Percentiles rank a stretch among this genome's conserved stretches.
These are phyloP conservation scores for Daldinia sp. DNA, from an alignment of 2,329 filamentous ascomycete species.

Conservation along the genomic window DNA sequence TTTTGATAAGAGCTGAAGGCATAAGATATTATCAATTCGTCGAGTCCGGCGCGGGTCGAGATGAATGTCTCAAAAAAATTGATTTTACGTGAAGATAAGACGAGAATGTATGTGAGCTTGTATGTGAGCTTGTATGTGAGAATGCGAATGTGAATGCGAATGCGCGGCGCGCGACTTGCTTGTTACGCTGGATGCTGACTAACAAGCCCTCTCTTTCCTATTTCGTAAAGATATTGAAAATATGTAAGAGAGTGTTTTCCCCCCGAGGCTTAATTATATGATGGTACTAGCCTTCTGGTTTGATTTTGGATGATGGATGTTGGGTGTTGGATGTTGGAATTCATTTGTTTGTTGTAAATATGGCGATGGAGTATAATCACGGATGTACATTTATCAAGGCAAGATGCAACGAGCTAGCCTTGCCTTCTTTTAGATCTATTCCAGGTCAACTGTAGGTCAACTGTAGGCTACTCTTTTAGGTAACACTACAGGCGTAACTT, in stretches of 20 bases:
- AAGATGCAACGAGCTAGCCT: constrained; percentile 27
- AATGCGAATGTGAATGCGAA: too few relatives aligned
- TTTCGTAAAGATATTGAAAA: not conserved
- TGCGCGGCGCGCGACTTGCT: not conserved
- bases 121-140: constrained; percentile 2
- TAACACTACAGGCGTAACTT: constrained; percentile 22
- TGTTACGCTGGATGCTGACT: not conserved
- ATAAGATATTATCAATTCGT: not conserved
- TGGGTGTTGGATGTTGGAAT: constrained; percentile 4
- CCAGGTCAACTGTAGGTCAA: not conserved
- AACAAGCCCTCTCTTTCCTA: not conserved
- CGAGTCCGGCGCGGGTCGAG: not conserved
- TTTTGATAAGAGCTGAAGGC: not conserved
- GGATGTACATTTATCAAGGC: constrained; percentile 6
- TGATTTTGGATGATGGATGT: constrained; percentile 6
- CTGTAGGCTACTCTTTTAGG: not conserved
- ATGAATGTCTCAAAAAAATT: not conserved
- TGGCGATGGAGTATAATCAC: not conserved
- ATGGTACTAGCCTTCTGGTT: constrained; percentile 3
- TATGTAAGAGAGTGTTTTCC: not conserved
- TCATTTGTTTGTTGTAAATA: constrained; percentile 14
- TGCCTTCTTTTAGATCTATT: constrained; percentile 18
- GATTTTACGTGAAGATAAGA: constrained; percentile 7
- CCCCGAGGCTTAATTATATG: constrained; percentile 1
- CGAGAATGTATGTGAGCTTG: not conserved